Conservation (phyloP, 2,329 filamentous ascomycete genomes). For the Blastomyces gilchristii region DNA sequence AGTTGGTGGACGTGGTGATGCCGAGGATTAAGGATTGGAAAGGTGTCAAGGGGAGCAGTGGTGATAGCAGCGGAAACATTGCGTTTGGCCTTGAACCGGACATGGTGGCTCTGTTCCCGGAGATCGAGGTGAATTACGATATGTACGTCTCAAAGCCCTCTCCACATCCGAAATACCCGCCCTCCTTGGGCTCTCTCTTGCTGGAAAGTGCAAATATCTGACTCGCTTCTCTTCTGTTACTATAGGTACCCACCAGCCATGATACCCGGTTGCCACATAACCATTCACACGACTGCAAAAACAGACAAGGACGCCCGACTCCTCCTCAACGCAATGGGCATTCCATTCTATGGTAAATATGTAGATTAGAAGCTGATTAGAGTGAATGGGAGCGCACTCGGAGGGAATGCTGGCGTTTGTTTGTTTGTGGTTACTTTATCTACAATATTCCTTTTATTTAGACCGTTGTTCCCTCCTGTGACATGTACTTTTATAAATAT, state of each 20-base stretch:
- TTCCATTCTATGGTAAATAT: slow-evolving; percentile 74
- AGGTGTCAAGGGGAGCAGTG: slow-evolving; percentile 64
- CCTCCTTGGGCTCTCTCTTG: slow-evolving; percentile 5
- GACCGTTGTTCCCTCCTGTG: background rate
- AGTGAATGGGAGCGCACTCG: background rate
- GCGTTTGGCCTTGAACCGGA: slow-evolving; percentile 67
- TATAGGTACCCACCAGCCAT: slow-evolving; percentile 55
- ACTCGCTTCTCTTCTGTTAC: slow-evolving; percentile 2
- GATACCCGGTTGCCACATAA: slow-evolving; percentile 77
- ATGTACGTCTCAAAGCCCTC: slow-evolving; percentile 47
- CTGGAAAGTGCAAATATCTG: background rate
- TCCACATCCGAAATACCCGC: background rate
- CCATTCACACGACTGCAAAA: slow-evolving; percentile 71
- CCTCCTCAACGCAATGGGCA: slow-evolving; percentile 58
- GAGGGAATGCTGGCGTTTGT: background rate
- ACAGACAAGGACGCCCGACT: slow-evolving; percentile 77
- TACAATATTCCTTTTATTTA: background rate
- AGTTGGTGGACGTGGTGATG: slow-evolving; percentile 79
- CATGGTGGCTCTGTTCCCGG: slow-evolving; percentile 75
- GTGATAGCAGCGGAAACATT: slow-evolving; percentile 82
- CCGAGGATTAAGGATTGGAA: slow-evolving; percentile 95
- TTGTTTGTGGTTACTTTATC: background rate
- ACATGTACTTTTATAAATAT: background rate
- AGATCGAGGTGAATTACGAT: slow-evolving; percentile 90
- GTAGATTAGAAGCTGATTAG: slow-evolving; percentile 33